Evolutionary conservation across 83 land plant genomes (phyloP).

Genomic region (Picea abies): DNA sequence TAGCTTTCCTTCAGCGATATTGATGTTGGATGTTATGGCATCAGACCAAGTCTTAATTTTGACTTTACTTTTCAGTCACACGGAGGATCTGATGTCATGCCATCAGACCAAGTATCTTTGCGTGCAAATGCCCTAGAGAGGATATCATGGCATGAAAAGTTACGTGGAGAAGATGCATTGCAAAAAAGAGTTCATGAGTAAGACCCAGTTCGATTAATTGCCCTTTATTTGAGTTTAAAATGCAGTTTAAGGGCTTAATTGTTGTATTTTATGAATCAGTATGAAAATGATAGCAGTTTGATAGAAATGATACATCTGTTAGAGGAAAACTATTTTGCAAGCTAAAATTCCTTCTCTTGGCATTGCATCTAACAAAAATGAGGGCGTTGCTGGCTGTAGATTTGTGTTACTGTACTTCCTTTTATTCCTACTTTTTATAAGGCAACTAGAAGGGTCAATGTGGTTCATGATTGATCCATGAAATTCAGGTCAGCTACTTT

Average conservation of each 20-base stretch:
- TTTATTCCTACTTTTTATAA: not conserved
- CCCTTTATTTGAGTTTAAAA: not conserved
- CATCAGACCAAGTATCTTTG: conserved; percentile 71
- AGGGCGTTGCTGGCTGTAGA: not conserved
- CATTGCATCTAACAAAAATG: not conserved
- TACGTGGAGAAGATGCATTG: conserved; percentile 82
- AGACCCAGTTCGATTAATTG: conserved; percentile 22
- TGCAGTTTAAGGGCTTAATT: not conserved
- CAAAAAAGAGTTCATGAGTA: conserved; percentile 97
- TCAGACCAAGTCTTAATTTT: not conserved
- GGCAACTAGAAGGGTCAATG: not conserved
- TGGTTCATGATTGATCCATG: not conserved
- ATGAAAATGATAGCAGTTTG: not conserved
- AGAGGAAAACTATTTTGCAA: not conserved
- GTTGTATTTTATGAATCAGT: not conserved
- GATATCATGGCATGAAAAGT: conserved; percentile 92
- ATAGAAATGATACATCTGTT: not conserved
- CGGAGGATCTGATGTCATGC: conserved; percentile 57
- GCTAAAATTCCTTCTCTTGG: not conserved
- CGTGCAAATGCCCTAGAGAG: conserved; percentile 81
- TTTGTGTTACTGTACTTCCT: not conserved
- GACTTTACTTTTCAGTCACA: conserved; percentile 33
- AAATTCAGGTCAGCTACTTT: not conserved
- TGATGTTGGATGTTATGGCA: conserved; percentile 2
- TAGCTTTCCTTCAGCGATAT: not conserved